A percentile compares a stretch with the other conserved stretches of the same genome.
These are phyloP conservation scores for Choiromyces venosus DNA, from an alignment of 495 filamentous ascomycete species.

Conservation along the genomic window DNA sequence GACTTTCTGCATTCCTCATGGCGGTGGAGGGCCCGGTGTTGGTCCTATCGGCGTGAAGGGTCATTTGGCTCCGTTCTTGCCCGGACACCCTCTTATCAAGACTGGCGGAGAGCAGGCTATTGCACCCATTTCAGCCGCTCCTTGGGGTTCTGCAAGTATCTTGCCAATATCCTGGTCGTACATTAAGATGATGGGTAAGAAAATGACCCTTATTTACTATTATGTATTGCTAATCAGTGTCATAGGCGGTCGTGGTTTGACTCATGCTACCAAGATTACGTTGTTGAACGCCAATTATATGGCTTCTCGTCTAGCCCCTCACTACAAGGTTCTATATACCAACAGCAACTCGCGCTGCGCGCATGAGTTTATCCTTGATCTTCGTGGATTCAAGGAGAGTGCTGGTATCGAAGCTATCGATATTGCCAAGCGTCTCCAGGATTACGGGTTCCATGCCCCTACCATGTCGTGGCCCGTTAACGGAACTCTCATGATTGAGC, in stretches of 20 bases:
- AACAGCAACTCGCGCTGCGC: conserved; percentile 83
- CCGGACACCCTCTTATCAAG: conserved; percentile 61
- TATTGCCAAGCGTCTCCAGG: conserved; percentile 93
- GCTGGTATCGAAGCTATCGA: conserved; percentile 91
- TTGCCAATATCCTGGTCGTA: conserved; percentile 97
- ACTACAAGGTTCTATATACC: conserved; percentile 90
- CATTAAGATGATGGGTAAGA: conserved; percentile 80
- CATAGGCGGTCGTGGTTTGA: conserved; percentile 67
- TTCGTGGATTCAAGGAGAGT: conserved; percentile 76
- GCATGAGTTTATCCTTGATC: conserved; percentile 97
- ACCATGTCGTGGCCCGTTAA: conserved; percentile 98
- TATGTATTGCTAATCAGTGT: conserved; percentile 16
- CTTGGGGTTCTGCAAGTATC: conserved; percentile 88
- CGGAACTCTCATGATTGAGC: conserved; percentile 98
- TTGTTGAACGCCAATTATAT: conserved; percentile 98
- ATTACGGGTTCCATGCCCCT: conserved; percentile 97
- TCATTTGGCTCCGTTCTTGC: conserved; percentile 73
- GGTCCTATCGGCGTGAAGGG: conserved; percentile 89
- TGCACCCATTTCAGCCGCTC: conserved; percentile 75
- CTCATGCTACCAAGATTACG: conserved; percentile 90
- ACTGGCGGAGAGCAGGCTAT: conserved; percentile 60
- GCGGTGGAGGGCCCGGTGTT: conserved; percentile 90
- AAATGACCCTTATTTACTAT: conserved; percentile 38
- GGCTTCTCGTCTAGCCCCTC: conserved; percentile 77
- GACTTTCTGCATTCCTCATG: conserved; percentile 98